These are phyloP conservation scores for Aspergillus pseudoglaucus DNA, from an alignment of 2,329 filamentous ascomycete species.

Conservation along the genomic window DNA sequence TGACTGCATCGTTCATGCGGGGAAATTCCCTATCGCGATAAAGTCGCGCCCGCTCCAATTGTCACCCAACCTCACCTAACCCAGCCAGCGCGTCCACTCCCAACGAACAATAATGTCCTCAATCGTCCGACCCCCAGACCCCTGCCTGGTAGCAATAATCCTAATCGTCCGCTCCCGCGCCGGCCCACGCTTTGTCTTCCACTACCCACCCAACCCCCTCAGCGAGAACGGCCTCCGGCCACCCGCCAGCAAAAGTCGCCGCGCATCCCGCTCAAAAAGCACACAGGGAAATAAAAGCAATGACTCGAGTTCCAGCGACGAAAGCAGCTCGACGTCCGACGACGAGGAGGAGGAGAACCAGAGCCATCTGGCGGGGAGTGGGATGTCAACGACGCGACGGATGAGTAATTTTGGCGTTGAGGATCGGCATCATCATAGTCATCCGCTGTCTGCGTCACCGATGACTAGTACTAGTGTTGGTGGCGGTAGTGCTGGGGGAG, in stretches of 20 bases:
- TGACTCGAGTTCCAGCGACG: conserved; percentile 35
- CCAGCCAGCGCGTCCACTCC: conserved; percentile 6
- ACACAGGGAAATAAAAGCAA: conserved; percentile 24
- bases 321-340: conserved; percentile 32
- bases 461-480: neutral
- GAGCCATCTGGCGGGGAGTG: conserved; percentile 16
- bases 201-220: conserved; percentile 63
- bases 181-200: conserved; percentile 76
- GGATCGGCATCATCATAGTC: conserved; percentile 12
- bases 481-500: conserved; percentile 3
- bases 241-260: conserved; percentile 26
- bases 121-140: conserved; percentile 44
- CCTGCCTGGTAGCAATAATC: conserved; percentile 61
- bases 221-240: conserved; percentile 31
- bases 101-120: conserved; percentile 35
- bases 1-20: conserved; percentile 7
- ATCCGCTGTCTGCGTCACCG: conserved; percentile 20
- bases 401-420: conserved; percentile 30
- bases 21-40: conserved; percentile 9
- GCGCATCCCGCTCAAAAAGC: conserved; percentile 27
- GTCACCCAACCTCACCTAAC: conserved; percentile 14
- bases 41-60: conserved; percentile 1
- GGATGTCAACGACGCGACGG: conserved; percentile 18
- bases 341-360: conserved; percentile 33
- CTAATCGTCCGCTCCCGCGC: conserved; percentile 70